Evolutionary conservation across 2,329 filamentous ascomycete genomes (phyloP), one percentile per base, ranked within the genome.

Genomic region (Fusarium dlaminii): DNA sequence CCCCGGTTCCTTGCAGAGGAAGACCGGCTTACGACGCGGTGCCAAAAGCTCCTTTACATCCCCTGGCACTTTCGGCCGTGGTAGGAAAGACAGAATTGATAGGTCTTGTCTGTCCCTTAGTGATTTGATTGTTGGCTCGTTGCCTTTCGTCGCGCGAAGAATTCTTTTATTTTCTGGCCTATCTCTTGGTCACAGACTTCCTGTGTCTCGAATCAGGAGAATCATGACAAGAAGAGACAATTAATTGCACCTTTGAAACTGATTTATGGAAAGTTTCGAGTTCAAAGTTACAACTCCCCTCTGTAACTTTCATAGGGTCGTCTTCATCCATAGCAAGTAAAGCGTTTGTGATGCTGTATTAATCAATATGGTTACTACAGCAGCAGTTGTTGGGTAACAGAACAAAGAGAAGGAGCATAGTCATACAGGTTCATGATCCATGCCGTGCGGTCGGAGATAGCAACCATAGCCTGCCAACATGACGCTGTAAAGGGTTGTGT

Each of bases 41-140:
- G 1, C 1, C 2, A 15, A 15, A 34, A 34, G 5, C 5, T 34
- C 32, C 14, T 34, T 34, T 6, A 34, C 1, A 34, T 34, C 2
- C 32, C 1, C 5, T 34, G 32, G 32, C 32, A 1, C 15, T 15
- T 34, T 34, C 14, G 32, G 8, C 24, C 17, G 24, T 27, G 24
- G 42, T 3, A 1, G 0, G 15, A 0, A 18, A 43, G 5, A 0
- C 15, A 18, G 1, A 18, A 27, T 5, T 45, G 42, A 18, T 9
- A 45, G 3, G n/a, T 5, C 24, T 3, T 45, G 27, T 45, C 12
- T 45, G 12, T 45, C 5, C 17, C 24, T 27, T 2, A 45, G 42
- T 45, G 8, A 4, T n/a, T 42, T 14, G 9, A n/a, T 4, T 11
- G 22, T 6, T 27, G 24, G 17, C 24, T 27, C 17, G 17, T 27